A percentile compares a stretch with the other conserved stretches of the same genome.
These are phyloP conservation scores for Fraxinus sp. DNA, from an alignment of 305 asterid species.

Conservation along the genomic window DNA sequence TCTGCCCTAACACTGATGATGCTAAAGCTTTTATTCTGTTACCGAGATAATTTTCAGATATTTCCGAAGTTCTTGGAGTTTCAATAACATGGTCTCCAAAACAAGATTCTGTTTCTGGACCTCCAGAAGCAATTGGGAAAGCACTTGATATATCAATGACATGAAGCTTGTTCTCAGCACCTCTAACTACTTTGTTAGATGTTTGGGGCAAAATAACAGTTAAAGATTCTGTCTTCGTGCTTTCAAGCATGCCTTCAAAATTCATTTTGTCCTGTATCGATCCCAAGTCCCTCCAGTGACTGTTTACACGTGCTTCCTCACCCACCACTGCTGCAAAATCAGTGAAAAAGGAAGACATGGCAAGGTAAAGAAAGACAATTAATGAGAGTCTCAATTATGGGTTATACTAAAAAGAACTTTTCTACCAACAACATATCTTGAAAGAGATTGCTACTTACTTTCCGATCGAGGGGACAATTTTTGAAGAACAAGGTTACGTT, in stretches of 20 bases:
- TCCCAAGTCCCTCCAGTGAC: not conserved
- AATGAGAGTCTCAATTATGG: not conserved
- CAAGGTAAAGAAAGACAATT: not conserved
- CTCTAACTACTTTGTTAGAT: not conserved
- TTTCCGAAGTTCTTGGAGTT: not conserved
- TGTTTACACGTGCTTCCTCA: not conserved
- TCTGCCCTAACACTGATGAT: not conserved
- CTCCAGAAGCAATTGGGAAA: not conserved
- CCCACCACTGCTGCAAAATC: constrained; percentile 12
- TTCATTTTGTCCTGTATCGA: constrained; percentile 14
- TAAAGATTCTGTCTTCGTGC: constrained; percentile 17
- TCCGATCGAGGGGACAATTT: not conserved
- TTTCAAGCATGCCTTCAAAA: not conserved
- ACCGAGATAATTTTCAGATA: not conserved
- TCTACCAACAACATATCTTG: not conserved
- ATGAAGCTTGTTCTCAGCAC: not conserved
- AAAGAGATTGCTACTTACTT: not conserved
- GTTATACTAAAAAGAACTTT: not conserved
- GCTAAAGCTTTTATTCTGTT: not conserved
- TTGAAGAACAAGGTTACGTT: not conserved
- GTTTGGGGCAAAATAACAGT: constrained; percentile 13
- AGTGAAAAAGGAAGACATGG: not conserved
- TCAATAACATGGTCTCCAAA: constrained; percentile 8
- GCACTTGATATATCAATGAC: not conserved
- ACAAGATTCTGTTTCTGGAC: not conserved